These are phyloP conservation scores for Gymnopilus dilepis DNA, from an alignment of 768 basidiomycete genomes.

Conservation along the genomic window DNA sequence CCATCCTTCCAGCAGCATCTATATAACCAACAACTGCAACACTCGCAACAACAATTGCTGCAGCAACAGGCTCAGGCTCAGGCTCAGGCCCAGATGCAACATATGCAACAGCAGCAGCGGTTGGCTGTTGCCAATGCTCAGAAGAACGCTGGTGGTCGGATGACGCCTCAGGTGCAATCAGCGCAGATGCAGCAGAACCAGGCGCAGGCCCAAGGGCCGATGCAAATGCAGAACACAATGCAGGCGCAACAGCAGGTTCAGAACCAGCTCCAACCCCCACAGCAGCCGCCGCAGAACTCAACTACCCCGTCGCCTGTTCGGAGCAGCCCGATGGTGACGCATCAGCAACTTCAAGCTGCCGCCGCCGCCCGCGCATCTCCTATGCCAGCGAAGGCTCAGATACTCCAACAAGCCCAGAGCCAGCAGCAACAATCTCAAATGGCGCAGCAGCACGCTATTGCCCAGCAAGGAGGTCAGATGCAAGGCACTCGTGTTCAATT, in stretches of 20 bases:
- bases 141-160: conserved; percentile 27
- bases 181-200: conserved; percentile 30
- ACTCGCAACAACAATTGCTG: conserved; percentile 22
- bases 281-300: conserved; percentile 13
- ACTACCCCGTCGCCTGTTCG: conserved; percentile 34
- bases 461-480: conserved; percentile 24
- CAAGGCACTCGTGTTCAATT: conserved; percentile 27
- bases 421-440: conserved; percentile 20
- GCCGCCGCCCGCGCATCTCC: conserved; percentile 22
- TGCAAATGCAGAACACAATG: neutral
- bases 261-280: conserved; percentile 19
- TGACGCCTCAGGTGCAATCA: conserved; percentile 20
- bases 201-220: conserved; percentile 34
- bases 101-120: conserved; percentile 26
- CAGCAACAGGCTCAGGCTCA: no score
- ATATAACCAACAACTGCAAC: conserved; percentile 22
- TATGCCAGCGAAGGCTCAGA: conserved; percentile 32
- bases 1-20: conserved; percentile 17
- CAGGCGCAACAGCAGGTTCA: conserved; percentile 28
- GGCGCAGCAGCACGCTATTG: conserved; percentile 26
- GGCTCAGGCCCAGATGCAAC: conserved; percentile 8
- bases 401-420: conserved; percentile 24
- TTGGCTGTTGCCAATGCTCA: conserved; percentile 14
- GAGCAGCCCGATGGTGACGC: conserved; percentile 42
- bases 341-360: conserved; percentile 34